These are phyloP conservation scores for Chrysopogon serrulatus DNA, from an alignment of 176 grass and related monocot species.

Conservation along the genomic window DNA sequence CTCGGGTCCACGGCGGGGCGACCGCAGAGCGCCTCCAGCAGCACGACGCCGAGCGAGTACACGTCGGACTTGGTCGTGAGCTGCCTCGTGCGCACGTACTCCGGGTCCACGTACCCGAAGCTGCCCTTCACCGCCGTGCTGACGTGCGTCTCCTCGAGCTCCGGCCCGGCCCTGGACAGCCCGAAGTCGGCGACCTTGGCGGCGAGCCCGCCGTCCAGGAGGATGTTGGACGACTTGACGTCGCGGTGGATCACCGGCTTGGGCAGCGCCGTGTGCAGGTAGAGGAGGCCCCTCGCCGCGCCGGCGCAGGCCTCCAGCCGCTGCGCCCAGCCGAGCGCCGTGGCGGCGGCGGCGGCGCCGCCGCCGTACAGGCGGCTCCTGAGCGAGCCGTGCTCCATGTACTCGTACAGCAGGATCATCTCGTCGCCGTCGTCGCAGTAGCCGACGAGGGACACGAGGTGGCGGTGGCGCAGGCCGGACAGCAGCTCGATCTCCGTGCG, in stretches of 20 bases:
- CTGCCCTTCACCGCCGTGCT: conserved; percentile 98
- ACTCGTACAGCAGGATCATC: conserved; percentile 45
- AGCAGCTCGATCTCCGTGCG: conserved; percentile 37
- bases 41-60: conserved; percentile 39
- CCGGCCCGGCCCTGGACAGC: conserved; percentile 23
- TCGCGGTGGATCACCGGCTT: conserved; percentile 51
- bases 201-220: conserved; percentile 18
- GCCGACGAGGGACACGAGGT: conserved; percentile 41
- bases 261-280: conserved; percentile 23
- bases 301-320: conserved; percentile 42
- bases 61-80: conserved; percentile 42
- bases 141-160: conserved; percentile 58
- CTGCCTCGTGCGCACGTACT: conserved; percentile 56
- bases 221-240: conserved; percentile 50
- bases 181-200: conserved; percentile 48
- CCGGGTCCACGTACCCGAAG: conserved; percentile 98
- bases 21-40: conserved; percentile 42
- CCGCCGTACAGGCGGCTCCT: conserved; percentile 32
- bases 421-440: conserved; percentile 46
- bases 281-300: conserved; percentile 24
- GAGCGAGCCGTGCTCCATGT: conserved; percentile 42
- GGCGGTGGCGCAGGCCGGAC: conserved; percentile 25
- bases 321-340: conserved; percentile 29
- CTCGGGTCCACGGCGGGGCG: conserved; percentile 25
- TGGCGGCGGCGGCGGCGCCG: too few species aligned